Percentiles rank a stretch among this genome's conserved stretches.
Evolutionary conservation across 78 protist species (phyloP).

Genomic region (Creolimax fragrantissima): DNA sequence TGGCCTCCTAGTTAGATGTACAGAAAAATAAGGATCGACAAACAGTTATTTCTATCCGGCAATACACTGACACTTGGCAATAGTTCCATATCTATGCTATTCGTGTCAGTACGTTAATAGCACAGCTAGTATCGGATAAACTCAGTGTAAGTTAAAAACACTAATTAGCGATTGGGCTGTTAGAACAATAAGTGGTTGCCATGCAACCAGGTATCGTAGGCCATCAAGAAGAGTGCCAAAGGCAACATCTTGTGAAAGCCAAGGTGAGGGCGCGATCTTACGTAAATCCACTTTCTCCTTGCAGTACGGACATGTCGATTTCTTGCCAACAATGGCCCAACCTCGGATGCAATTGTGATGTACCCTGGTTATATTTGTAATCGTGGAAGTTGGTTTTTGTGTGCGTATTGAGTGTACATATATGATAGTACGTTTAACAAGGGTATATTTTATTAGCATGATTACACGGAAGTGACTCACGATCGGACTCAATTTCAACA

Average conservation of each 20-base stretch:
- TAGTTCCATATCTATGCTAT: too few relatives aligned
- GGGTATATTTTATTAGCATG: too few relatives aligned
- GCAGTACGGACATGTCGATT: slow-evolving; percentile 53
- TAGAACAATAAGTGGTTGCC: slow-evolving; percentile 43
- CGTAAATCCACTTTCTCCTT: slow-evolving; percentile 31
- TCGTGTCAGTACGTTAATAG: too few relatives aligned
- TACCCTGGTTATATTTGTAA: not conserved
- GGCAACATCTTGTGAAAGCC: slow-evolving; percentile 10
- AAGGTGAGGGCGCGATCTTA: slow-evolving; percentile 10
- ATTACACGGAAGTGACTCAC: too few relatives aligned
- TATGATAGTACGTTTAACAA: too few relatives aligned
- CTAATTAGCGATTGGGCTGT: not conserved
- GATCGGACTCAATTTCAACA: too few relatives aligned
- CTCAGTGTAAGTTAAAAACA: not conserved
- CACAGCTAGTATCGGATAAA: too few relatives aligned
- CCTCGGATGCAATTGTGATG: slow-evolving; percentile 48
- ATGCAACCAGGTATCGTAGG: slow-evolving; percentile 29
- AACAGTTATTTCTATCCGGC: too few relatives aligned
- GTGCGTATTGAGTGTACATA: not conserved
- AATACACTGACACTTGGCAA: too few relatives aligned
- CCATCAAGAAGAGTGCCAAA: slow-evolving; percentile 20
- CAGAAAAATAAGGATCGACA: too few relatives aligned
- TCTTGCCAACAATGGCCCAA: slow-evolving; percentile 54
- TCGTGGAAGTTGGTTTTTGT: not conserved
- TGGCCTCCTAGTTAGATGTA: too few relatives aligned